Evolutionary conservation across 2,329 filamentous ascomycete genomes (phyloP), one percentile per base, ranked within the genome.

Genomic region (Cucurbitaria berberidis): DNA sequence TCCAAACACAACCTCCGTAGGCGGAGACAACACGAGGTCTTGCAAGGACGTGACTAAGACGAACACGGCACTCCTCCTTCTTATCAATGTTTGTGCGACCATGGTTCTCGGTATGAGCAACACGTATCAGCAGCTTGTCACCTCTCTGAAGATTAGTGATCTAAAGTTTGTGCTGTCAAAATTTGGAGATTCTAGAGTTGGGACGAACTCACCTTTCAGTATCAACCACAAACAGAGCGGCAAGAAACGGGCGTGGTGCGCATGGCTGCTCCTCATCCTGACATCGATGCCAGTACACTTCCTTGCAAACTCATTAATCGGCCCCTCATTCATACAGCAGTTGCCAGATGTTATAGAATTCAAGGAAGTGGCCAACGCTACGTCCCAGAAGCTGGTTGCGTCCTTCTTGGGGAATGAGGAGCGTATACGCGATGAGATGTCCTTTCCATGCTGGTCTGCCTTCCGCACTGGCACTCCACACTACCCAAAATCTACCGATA

Each of bases 51-150:
- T 67, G 2, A 62, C 57, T 2, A 45, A 55, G 13, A 60, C 45
- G 1, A 70, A 70, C 27, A 67, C 64, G 5, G 61, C 50, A 3
- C 38, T 67, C 10, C 53, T 69, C 1, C 49, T 72, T 3, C 35
- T 70, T 4, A 68, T 71, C 48, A 72, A 73, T 51, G 48, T 68
- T 3, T 68, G 60, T 6, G 67, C 66, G 2, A 72, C 69, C 10
- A 69, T 70, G 62, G 52, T 70, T 5, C 52, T 73, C 5, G 67
- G 69, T 9, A 69, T 69, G 62, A 68, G 64, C 36, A 72, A 72
- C 19, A 72, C 68, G 3, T 73, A 72, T 44, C 67, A 72, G 41
- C 69, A 73, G 45, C 49, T 71, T 13, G 51, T 71, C 10, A 71
- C 69, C 1, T 63, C 66, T 0, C 44, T 72, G 18, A 66, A 62